Conservation (phyloP, 257 asterid species). For the Petunia secreta region DNA sequence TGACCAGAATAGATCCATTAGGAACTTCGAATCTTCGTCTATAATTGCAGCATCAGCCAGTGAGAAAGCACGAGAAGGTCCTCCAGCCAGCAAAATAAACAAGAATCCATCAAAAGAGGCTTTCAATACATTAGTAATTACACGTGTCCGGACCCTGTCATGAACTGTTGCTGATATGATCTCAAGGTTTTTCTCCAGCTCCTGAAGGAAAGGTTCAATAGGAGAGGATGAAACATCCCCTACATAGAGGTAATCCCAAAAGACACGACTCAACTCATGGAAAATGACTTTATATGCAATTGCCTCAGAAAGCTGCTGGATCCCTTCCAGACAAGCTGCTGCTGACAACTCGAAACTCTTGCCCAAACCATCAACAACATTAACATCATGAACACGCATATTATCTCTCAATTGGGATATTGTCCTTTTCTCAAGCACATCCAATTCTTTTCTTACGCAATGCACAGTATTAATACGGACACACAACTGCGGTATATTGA, state of each 20-base stretch:
- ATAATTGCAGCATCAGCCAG: slow-evolving; percentile 55
- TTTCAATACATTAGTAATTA: slow-evolving; percentile 79
- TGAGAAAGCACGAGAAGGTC: slow-evolving; percentile 65
- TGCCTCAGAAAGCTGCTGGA: slow-evolving; percentile 75
- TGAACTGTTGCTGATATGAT: slow-evolving; percentile 69
- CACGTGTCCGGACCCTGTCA: slow-evolving; percentile 83
- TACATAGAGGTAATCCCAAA: slow-evolving; percentile 61
- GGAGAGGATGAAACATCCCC: slow-evolving; percentile 72
- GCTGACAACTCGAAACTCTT: slow-evolving; percentile 60
- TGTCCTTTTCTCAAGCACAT: slow-evolving; percentile 61
- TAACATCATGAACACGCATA: slow-evolving; percentile 50
- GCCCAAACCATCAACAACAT: slow-evolving; percentile 42
- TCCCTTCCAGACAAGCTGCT: slow-evolving; percentile 74
- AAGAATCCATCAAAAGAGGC: slow-evolving; percentile 85
- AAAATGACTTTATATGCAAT: slow-evolving; percentile 75
- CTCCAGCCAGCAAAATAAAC: slow-evolving; percentile 84
- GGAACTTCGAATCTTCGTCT: slow-evolving; percentile 78
- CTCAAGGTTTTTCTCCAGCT: slow-evolving; percentile 78
- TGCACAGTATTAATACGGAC: slow-evolving; percentile 78
- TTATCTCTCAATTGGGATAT: slow-evolving; percentile 55
- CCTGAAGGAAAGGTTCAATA: slow-evolving; percentile 87
- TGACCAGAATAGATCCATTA: slow-evolving; percentile 85
- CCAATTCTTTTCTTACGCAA: slow-evolving; percentile 73
- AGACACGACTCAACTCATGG: slow-evolving; percentile 63
- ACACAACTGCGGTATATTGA: slow-evolving; percentile 59